Conservation (phyloP, 345 rosid genomes). For the Melastoma malabathricum region DNA sequence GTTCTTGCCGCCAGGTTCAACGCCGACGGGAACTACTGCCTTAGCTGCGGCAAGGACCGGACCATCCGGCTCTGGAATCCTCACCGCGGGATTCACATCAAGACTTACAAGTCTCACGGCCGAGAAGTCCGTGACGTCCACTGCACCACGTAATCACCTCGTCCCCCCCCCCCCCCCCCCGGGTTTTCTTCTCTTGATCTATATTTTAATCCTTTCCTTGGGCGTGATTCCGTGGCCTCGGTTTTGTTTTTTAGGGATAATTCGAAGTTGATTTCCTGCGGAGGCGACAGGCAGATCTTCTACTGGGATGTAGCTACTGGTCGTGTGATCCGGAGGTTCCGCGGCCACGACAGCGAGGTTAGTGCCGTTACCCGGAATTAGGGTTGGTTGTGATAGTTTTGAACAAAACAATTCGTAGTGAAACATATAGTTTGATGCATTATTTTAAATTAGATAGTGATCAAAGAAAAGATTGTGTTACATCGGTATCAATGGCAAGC, state of each 20-base stretch:
- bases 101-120: slow-evolving; percentile 93
- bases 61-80: slow-evolving; percentile 99
- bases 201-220: not conserved
- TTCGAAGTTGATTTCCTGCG: slow-evolving; percentile 78
- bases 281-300: slow-evolving; percentile 87
- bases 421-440: too few relatives aligned
- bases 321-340: slow-evolving; percentile 77
- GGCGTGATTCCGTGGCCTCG: not conserved
- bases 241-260: slow-evolving; percentile 39
- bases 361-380: not conserved
- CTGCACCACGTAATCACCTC: slow-evolving; percentile 48
- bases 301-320: slow-evolving; percentile 97
- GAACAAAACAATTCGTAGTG: not conserved
- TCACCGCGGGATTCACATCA: slow-evolving; percentile 85
- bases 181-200: not conserved
- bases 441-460: too few relatives aligned
- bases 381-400: too few relatives aligned
- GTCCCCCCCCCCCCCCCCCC: not conserved
- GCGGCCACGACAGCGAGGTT: slow-evolving; percentile 92
- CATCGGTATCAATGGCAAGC: too few relatives aligned
- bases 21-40: slow-evolving; percentile 85
- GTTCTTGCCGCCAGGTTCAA: slow-evolving; percentile 83
- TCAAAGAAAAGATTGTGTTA: too few relatives aligned
- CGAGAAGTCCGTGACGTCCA: slow-evolving; percentile 97
- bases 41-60: slow-evolving; percentile 89